Base-by-base conservation (phyloP, 2,329 filamentous ascomycete genomes). In the Coniella lustricola region DNA sequence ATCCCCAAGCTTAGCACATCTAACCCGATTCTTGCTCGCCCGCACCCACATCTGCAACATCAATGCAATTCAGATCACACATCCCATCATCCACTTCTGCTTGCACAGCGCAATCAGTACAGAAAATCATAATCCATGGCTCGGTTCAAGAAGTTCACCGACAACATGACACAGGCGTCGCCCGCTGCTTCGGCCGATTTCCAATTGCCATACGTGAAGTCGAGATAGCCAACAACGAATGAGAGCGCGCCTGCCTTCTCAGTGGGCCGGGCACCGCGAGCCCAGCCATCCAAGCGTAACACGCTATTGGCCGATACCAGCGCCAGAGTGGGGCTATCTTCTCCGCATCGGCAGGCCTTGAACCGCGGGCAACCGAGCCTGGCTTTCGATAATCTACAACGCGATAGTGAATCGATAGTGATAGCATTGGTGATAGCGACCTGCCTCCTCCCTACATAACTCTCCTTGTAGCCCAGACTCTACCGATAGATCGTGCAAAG, bases 401-500 rank as follows among this genome's bases (percentile, higher is more conserved):
- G 25, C 10, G 25, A 3, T 44, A 35, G 47, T 43, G 25, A 33
- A 49, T 29, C 25, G 25, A 29, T 29, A 29, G 25, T 29, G 25
- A 29, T 29, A 29, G 25, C 10, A 29, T 13, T 21, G 31, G 34
- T 38, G 38, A 25, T 5, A 9, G 20, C 35, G 34, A 17, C 21
- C 22, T 21, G 25, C 22, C 3, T 4, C 18, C n/a, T 13, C 25
- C 3, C 12, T n/a, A 7, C 7, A 10, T 10, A n/a, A 40, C 5
- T 16, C 7, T 29, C 10, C 10, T 34, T 38, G 21, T 13, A 25
- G 38, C 29, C 7, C 29, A 44, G 25, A 16, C 13, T 3, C 17
- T 37, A 21, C 40, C 44, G 47, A 49, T 49, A 49, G 25, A 29
- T 29, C 25, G 10, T n/a, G n/a, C 25, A 29, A 29, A 29, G 25